These are phyloP conservation scores for Colletotrichum filicis DNA, from an alignment of 2,329 filamentous ascomycete genomes.

Conservation along the genomic window DNA sequence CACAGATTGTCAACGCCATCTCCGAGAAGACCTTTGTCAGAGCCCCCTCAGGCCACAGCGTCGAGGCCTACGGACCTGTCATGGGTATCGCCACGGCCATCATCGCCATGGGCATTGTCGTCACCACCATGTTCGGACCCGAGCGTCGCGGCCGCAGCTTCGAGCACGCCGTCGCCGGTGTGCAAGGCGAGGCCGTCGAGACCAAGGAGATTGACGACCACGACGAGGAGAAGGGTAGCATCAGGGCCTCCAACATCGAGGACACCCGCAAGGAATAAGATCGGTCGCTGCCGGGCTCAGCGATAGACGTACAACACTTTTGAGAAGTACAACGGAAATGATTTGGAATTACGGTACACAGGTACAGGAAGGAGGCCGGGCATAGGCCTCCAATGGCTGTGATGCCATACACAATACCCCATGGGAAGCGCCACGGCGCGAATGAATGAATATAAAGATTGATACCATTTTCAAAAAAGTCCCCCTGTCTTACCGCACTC, in stretches of 20 bases:
- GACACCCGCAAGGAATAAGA: constrained; percentile 17
- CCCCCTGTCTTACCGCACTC: not conserved
- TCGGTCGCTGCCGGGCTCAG: constrained; percentile 6
- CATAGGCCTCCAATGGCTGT: not conserved
- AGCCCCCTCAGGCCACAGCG: constrained; percentile 61
- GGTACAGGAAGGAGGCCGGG: not conserved
- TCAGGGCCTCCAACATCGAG: constrained; percentile 25
- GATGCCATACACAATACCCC: not conserved
- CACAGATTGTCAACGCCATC: constrained; percentile 82
- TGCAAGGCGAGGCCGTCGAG: constrained; percentile 39
- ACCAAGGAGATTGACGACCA: constrained; percentile 42
- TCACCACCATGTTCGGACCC: constrained; percentile 76
- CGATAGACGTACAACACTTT: not conserved
- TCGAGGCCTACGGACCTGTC: constrained; percentile 77
- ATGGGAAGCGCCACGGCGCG: not conserved
- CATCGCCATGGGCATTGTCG: constrained; percentile 75
- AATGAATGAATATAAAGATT: constrained; percentile 9
- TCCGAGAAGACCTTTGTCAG: constrained; percentile 71
- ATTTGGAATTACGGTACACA: not conserved
- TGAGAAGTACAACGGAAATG: not conserved
- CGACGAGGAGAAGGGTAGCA: constrained; percentile 45
- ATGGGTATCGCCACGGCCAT: constrained; percentile 84
- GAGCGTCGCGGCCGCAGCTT: constrained; percentile 80
- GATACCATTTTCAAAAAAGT: not conserved
- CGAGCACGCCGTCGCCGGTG: constrained; percentile 63